Percentiles rank a stretch among this genome's conserved stretches.
Conservation (phyloP, 345 rosid species). For the Brassica juncea region DNA sequence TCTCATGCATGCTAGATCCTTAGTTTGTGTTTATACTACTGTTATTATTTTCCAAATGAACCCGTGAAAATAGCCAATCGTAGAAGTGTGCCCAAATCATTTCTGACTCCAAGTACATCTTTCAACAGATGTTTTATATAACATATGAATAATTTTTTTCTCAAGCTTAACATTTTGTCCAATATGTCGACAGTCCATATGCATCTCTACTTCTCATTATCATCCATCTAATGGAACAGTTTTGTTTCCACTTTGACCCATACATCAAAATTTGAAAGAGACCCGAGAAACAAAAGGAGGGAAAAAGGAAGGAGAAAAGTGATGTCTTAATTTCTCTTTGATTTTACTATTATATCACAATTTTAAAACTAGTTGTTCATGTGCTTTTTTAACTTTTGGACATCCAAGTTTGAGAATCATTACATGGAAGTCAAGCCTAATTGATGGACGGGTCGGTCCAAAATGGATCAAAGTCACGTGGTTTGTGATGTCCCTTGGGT, state of each 20-base stretch:
- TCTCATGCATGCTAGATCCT: neutral
- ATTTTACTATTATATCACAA: neutral
- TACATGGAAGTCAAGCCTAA: constrained; percentile 35
- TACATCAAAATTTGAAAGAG: constrained; percentile 28
- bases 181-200: constrained; percentile 20
- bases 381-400: constrained; percentile 10
- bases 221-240: constrained; percentile 23
- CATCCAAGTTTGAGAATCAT: constrained; percentile 24
- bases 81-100: neutral
- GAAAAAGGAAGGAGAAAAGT: neutral
- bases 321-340: constrained; percentile 13
- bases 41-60: neutral
- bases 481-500: constrained; percentile 32
- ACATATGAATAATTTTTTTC: neutral
- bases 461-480: constrained; percentile 38
- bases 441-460: constrained; percentile 39
- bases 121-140: neutral
- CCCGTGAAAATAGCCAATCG: neutral
- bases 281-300: neutral
- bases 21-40: neutral
- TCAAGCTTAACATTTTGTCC: constrained; percentile 2
- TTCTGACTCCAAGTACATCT: neutral
- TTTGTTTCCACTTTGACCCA: constrained; percentile 28
- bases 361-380: constrained; percentile 10
- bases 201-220: constrained; percentile 16